Evolutionary conservation across 352 stramenopile species (phyloP).

Genomic region (Globisporangium orthogonon): DNA sequence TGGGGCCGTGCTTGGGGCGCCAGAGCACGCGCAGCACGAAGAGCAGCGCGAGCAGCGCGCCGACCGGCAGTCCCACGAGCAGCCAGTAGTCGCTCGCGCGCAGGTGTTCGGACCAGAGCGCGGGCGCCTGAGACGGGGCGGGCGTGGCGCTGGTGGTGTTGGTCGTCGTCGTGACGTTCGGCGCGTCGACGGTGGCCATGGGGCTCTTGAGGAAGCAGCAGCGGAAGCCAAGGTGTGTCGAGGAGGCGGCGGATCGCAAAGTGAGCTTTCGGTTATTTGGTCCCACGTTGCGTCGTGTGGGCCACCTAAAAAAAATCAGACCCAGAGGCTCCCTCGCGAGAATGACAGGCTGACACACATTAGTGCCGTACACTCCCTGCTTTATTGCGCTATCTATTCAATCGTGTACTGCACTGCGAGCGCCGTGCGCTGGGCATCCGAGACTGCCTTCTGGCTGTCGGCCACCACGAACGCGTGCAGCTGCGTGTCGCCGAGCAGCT

Average conservation of each 20-base stretch:
- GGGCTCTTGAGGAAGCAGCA: neutral
- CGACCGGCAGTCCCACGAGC: slow-evolving; percentile 57
- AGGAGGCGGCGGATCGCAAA: neutral
- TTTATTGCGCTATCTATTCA: slow-evolving; percentile 2
- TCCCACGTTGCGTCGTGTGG: neutral
- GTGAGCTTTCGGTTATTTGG: neutral
- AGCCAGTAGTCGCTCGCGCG: slow-evolving; percentile 50
- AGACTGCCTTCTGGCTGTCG: slow-evolving; percentile 25
- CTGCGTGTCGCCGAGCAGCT: slow-evolving; percentile 28
- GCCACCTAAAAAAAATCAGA: neutral
- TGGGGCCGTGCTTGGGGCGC: slow-evolving; percentile 59
- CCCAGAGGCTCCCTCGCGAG: neutral
- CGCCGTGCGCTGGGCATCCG: slow-evolving; percentile 23
- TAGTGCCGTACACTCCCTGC: neutral
- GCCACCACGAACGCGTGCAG: slow-evolving; percentile 51
- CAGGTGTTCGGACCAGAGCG: slow-evolving; percentile 60
- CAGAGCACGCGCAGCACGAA: slow-evolving; percentile 70
- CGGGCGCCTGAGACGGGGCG: slow-evolving; percentile 1
- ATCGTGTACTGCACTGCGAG: slow-evolving; percentile 29
- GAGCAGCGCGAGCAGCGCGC: slow-evolving; percentile 44
- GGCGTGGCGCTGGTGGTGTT: neutral
- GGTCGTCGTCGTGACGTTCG: neutral
- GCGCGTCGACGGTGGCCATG: neutral
- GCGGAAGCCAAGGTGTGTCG: neutral
- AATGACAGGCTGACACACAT: neutral